Percentiles rank a stretch among this genome's conserved stretches.
These are phyloP conservation scores for Colletotrichum sojae DNA, from an alignment of 2,329 filamentous ascomycete genomes.

Conservation along the genomic window DNA sequence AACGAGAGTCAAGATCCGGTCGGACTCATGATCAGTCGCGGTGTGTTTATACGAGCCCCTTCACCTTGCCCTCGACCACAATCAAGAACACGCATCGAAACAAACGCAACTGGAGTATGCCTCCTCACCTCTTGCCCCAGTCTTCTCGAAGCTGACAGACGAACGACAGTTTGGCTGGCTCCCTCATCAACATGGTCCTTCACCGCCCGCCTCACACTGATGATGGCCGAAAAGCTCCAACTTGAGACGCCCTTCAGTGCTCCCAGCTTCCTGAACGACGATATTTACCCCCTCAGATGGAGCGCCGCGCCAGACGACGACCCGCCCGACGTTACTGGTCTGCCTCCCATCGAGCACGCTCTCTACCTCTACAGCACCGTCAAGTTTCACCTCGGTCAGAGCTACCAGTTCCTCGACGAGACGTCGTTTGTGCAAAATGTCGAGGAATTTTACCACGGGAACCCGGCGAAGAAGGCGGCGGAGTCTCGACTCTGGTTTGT, in stretches of 20 bases:
- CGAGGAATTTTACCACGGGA: conserved; percentile 46
- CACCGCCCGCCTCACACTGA: conserved; percentile 49
- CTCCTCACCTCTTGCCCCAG: too few species aligned
- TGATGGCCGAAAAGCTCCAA: conserved; percentile 50
- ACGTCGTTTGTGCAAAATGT: conserved; percentile 47
- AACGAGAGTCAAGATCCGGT: neutral
- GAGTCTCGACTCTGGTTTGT: conserved; percentile 47
- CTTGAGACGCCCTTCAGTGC: conserved; percentile 43
- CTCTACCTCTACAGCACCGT: conserved; percentile 52
- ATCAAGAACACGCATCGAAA: conserved; percentile 49
- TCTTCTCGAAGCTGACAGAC: neutral
- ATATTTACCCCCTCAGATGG: conserved; percentile 49
- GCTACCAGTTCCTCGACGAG: conserved; percentile 54
- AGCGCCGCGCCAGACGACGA: conserved; percentile 40
- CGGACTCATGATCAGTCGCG: neutral
- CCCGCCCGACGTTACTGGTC: conserved; percentile 48
- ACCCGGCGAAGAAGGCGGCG: conserved; percentile 39
- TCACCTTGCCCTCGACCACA: conserved; percentile 47
- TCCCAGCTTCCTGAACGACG: conserved; percentile 44
- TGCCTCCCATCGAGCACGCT: conserved; percentile 53
- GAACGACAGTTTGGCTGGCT: conserved; percentile 47
- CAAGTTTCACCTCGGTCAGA: conserved; percentile 55
- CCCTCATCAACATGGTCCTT: conserved; percentile 54
- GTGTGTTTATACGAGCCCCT: conserved; percentile 48
- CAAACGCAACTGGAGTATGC: conserved; percentile 54